A percentile compares a stretch with the other conserved stretches of the same genome.
These are phyloP conservation scores for Linanthus parryae DNA, from an alignment of 148 eudicot species.

Conservation along the genomic window DNA sequence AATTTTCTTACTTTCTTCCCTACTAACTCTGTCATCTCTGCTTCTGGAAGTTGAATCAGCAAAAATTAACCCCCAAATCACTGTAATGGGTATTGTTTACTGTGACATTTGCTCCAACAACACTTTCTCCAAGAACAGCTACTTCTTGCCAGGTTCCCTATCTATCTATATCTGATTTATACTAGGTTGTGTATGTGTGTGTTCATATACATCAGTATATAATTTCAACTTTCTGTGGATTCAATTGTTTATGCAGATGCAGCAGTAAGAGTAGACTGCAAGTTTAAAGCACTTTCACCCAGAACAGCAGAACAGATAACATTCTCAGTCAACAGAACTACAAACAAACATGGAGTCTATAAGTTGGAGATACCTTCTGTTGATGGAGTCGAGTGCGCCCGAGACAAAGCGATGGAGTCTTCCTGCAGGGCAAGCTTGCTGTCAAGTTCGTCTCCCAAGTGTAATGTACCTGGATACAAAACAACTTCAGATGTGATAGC, in stretches of 20 bases:
- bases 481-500: conserved; percentile 64
- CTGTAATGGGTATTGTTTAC: conserved; percentile 84
- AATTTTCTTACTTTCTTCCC: conserved; percentile 12
- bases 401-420: conserved; percentile 42
- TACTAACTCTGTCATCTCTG: conserved; percentile 22
- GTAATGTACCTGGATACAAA: conserved; percentile 60
- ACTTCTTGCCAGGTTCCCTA: conserved; percentile 64
- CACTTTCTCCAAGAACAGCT: conserved; percentile 80
- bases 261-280: conserved; percentile 81
- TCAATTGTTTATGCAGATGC: conserved; percentile 35
- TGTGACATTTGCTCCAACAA: conserved; percentile 87
- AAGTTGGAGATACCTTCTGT: conserved; percentile 68
- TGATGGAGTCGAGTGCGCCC: conserved; percentile 82
- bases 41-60: conserved; percentile 27
- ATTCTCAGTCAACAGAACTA: conserved; percentile 82
- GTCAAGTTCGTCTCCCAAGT: conserved; percentile 39
- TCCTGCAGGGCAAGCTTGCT: conserved; percentile 65
- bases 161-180: too few relatives aligned
- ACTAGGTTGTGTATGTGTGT: neutral
- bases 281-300: conserved; percentile 56
- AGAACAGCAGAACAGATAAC: conserved; percentile 72
- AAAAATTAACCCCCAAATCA: conserved; percentile 50
- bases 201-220: neutral
- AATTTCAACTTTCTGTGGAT: neutral
- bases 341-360: conserved; percentile 64